phyloP scores from a whole-genome alignment of 768 basidiomycete species.

The Agrocybe praecox region DNA sequence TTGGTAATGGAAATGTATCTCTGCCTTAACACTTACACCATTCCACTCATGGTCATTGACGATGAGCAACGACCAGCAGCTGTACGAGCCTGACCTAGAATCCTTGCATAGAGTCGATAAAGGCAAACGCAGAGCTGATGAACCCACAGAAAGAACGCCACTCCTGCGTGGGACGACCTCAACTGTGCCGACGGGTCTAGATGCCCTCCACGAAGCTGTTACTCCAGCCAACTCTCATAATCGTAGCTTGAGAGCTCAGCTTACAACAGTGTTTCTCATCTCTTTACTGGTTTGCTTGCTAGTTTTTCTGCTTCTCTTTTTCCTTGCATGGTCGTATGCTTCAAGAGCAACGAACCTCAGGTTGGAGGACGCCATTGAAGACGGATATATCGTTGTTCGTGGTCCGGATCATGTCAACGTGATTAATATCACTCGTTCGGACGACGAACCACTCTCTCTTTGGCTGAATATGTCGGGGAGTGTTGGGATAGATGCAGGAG shows the following conservation, averaged over 20 bases:
- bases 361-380: slow-evolving; percentile 58
- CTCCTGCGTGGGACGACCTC: slow-evolving; percentile 42
- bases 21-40: neutral
- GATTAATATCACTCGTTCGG: slow-evolving; percentile 51
- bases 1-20: too few relatives aligned
- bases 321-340: slow-evolving; percentile 71
- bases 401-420: slow-evolving; percentile 68
- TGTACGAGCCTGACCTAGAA: neutral
- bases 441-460: slow-evolving; percentile 31
- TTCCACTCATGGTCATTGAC: slow-evolving; percentile 4
- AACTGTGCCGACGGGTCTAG: neutral
- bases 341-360: slow-evolving; percentile 53
- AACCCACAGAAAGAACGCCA: slow-evolving; percentile 56
- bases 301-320: slow-evolving; percentile 40
- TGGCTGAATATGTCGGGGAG: slow-evolving; percentile 60
- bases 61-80: slow-evolving; percentile 2
- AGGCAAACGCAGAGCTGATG: slow-evolving; percentile 55
- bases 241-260: slow-evolving; percentile 36
- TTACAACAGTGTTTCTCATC: slow-evolving; percentile 55
- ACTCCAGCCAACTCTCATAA: slow-evolving; percentile 23
- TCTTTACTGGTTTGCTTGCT: slow-evolving; percentile 55
- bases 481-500: slow-evolving; percentile 70
- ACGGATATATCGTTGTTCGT: slow-evolving; percentile 49
- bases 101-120: slow-evolving; percentile 33
- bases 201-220: slow-evolving; percentile 29